Base-by-base conservation (phyloP, 2,329 filamentous ascomycete species). In the Pseudocercospora ulei region DNA sequence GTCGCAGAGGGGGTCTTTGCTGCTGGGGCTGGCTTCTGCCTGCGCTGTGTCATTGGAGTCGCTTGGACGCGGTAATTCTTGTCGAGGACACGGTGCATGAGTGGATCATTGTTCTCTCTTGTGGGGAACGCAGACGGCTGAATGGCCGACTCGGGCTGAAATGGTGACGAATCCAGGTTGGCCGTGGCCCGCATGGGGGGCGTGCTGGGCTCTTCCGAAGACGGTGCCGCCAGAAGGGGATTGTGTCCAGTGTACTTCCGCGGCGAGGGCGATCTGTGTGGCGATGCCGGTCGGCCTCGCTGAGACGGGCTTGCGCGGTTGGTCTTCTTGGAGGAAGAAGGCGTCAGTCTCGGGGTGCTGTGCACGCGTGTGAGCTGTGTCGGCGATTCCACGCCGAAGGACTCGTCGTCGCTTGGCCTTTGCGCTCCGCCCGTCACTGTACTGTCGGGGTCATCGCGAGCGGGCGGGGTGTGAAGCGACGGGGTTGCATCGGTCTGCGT, bases 11-110 rank as follows among this genome's bases (percentile, higher is more conserved):
- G 66, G 12, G 38, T 44, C 39, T 43, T 43, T 16, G 38, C 24
- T 31, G 53, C 34, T 9, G 44, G 25, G n/a, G 26, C 29, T 26
- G 33, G 27, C 39, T 47, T 39, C 39, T 54, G 40, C 14, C 47
- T 45, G n/a, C 48, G 53, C 38, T 53, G 51, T 18, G 51, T 56
- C 55, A 90, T 78, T 0, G 90, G 90, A 6, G 90, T 98, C 4
- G 88, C 85, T 62, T 92, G 84, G 14, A 98, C 72, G 19, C 88
- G 83, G 66, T 93, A 98, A 41, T 82, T 95, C 64, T 92, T 95
- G 67, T 96, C 87, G 3, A 93, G 75, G n/a, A 96, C 71, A 17
- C 82, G 82, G 60, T 96, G 88, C 25, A 98, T 72, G 5, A 96
- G 69, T 2, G 83, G 82, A 56, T 95, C 85, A 44, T 76, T 74